Conservation (phyloP, 768 basidiomycete species). For the Russula dissimulans region DNA sequence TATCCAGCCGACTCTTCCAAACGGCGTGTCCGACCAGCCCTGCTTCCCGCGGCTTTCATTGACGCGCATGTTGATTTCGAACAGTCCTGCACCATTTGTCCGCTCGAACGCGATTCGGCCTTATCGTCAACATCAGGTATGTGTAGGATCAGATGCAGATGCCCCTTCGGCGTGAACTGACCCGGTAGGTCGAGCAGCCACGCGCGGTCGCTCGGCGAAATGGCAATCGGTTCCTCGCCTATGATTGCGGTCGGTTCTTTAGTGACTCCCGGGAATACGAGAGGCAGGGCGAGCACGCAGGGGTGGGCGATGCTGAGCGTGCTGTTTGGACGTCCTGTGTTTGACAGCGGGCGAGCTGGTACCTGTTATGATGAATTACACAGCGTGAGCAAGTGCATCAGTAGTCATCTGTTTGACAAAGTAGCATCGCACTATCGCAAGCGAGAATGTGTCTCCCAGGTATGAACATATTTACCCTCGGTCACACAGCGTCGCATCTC, state of each 20-base stretch:
- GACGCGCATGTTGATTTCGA: constrained; percentile 32
- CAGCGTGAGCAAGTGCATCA: too few species aligned
- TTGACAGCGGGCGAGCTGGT: too few species aligned
- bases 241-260: too few species aligned
- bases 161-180: neutral
- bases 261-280: too few species aligned
- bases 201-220: neutral
- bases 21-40: too few species aligned
- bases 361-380: too few species aligned
- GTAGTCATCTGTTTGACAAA: too few species aligned
- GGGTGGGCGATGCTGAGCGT: constrained; percentile 43
- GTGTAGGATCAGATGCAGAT: constrained; percentile 30
- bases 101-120: constrained; percentile 29
- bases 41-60: too few species aligned
- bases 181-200: constrained; percentile 15
- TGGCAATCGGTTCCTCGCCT: constrained; percentile 22
- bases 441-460: too few species aligned
- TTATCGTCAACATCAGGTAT: constrained; percentile 27
- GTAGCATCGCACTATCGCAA: too few species aligned
- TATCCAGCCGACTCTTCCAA: constrained; percentile 26
- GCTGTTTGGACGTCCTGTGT: constrained; percentile 18
- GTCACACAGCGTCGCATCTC: too few species aligned
- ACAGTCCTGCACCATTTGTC: constrained; percentile 32
- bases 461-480: too few species aligned
- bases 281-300: constrained; percentile 12